Base-by-base conservation (phyloP, 805 yeast genomes). In the Ogataea thermomethanolica region DNA sequence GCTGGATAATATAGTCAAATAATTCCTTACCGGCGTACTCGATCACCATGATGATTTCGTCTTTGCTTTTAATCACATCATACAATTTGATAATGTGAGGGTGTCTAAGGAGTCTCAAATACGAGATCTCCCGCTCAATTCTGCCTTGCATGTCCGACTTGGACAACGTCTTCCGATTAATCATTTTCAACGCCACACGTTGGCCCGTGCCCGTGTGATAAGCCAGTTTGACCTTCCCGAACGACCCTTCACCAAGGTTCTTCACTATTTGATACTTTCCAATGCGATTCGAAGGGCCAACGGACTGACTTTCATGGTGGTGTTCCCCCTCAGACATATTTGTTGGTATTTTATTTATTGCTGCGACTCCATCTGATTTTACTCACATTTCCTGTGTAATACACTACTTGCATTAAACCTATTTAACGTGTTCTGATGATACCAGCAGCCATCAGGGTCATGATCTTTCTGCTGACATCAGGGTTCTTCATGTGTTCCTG, bases 401-500 rank as follows among this genome's bases (percentile, higher is more conserved):
- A 14, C 43, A 39, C 43, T 37, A 33, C 35, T 32, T n/a, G 20
- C 25, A 30, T 23, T 29, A 27, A 15, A 25, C 30, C 35, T 29
- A 38, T 39, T 51, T 64, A 82, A 60, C 95, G 81, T 24, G 95
- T 88, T 62, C 96, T 83, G 58, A 93, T 90, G 41, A 93, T 85
- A 64, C 99, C 99, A 13, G 98, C 96, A 41, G 97, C 96, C 62
- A 90, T 83, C 64, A 93, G 76, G 54, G 84, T 74, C 64, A 84
- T 83, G 55, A 93, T 81, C 78, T 93, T 93, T 64, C 81, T 82
- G 59, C 81, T 78, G 36, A 93, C 85, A 46, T 81, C 95, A 29
- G 99, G 98, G 67, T 93, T 93, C 73, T 79, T 85, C 96, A 93
- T 89, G 68, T 93, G 99, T 56, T 91, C 97, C 62, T 86, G 95